A percentile compares a stretch with the other conserved stretches of the same genome.
Conservation (phyloP, 1,284 basidiomycete species). For the Malassezia furfur region DNA sequence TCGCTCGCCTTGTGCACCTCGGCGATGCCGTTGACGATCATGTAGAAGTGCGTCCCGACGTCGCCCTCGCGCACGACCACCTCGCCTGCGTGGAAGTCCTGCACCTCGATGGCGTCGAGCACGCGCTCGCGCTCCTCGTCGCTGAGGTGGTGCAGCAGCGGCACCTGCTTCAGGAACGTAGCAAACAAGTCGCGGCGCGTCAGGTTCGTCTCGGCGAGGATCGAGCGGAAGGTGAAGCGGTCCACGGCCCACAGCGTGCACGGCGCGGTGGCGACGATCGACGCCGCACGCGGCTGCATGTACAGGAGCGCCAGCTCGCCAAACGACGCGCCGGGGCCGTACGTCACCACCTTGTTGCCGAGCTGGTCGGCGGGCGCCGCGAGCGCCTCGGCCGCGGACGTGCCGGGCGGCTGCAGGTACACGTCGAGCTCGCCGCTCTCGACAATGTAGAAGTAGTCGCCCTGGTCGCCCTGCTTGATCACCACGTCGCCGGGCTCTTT, state of each 20-base stretch:
- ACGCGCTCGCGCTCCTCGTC: constrained; percentile 87
- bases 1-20: constrained; percentile 63
- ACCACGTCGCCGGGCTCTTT: constrained; percentile 69
- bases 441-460: constrained; percentile 95
- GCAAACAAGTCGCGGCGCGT: constrained; percentile 89
- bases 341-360: constrained; percentile 55
- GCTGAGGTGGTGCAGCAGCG: constrained; percentile 73
- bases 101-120: constrained; percentile 82
- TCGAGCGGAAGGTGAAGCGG: constrained; percentile 95
- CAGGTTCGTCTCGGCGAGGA: constrained; percentile 55
- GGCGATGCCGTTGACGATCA: constrained; percentile 86
- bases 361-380: constrained; percentile 12
- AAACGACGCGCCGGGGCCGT: constrained; percentile 76
- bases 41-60: constrained; percentile 91
- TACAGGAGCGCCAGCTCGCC: constrained; percentile 98
- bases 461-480: constrained; percentile 90
- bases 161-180: constrained; percentile 81
- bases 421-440: constrained; percentile 80
- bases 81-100: constrained; percentile 70
- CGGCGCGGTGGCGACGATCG: constrained; percentile 69
- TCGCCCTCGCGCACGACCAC: constrained; percentile 84
- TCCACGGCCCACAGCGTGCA: constrained; percentile 91
- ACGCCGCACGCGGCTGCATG: constrained; percentile 87
- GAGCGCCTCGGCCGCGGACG: constrained; percentile 16
- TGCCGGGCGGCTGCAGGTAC: constrained; percentile 58